These are phyloP conservation scores for Syzygium grande DNA, from an alignment of 345 rosid genomes.

Conservation along the genomic window DNA sequence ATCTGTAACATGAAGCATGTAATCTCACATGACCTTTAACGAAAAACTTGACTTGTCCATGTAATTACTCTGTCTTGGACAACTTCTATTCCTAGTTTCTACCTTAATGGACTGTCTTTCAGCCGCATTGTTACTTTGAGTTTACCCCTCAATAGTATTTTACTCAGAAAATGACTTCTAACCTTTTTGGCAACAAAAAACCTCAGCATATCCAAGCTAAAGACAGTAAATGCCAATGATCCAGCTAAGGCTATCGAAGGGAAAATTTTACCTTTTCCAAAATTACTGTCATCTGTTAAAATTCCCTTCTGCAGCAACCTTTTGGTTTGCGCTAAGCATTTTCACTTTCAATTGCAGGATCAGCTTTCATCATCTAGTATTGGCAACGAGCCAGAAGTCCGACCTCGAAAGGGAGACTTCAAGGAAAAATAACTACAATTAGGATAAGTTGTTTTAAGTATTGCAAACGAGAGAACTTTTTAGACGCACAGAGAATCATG, in stretches of 20 bases:
- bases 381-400: not conserved
- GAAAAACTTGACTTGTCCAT: not conserved
- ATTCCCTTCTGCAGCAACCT: not conserved
- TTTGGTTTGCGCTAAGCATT: not conserved
- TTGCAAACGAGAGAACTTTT: not conserved
- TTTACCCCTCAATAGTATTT: not conserved
- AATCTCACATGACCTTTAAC: not conserved
- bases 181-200: not conserved
- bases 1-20: not conserved
- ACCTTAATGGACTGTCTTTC: not conserved
- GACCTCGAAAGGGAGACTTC: not conserved
- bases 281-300: not conserved
- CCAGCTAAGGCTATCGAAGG: not conserved
- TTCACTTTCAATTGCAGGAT: not conserved
- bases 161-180: not conserved
- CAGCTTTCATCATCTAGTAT: not conserved
- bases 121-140: not conserved
- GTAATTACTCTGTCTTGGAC: not conserved
- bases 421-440: not conserved
- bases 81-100: not conserved
- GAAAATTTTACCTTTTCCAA: not conserved
- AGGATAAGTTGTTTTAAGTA: not conserved
- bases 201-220: not conserved
- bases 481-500: not conserved
- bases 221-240: not conserved